Conservation (phyloP, 441 rosid genomes). For the Bocquillonia castaneifolia region DNA sequence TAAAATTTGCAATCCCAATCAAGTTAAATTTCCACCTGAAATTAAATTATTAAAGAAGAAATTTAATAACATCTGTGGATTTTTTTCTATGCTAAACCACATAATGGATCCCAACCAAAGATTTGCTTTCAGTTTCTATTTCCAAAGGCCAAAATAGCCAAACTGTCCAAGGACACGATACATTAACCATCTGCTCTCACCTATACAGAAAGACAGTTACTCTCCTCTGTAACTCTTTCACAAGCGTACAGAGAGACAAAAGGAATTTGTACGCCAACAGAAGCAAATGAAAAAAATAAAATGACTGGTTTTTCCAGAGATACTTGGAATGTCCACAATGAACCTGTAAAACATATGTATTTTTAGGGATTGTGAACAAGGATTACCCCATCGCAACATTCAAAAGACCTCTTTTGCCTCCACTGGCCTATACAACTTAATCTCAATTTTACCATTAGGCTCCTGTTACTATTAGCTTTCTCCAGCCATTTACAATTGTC, state of each 20-base stretch:
- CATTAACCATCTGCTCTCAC: too few species aligned
- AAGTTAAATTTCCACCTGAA: background rate
- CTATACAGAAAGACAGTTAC: background rate
- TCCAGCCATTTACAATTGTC: background rate
- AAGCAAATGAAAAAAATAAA: background rate
- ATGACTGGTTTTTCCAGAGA: background rate
- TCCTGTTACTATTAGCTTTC: background rate
- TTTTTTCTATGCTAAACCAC: background rate
- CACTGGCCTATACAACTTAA: background rate
- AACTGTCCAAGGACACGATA: too few species aligned
- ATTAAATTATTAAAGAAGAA: background rate
- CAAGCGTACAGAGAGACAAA: background rate
- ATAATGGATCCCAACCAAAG: background rate
- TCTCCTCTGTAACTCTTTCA: background rate
- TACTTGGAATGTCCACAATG: background rate
- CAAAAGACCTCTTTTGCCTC: background rate
- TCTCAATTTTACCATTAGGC: background rate
- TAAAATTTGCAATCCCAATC: background rate
- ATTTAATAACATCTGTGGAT: background rate
- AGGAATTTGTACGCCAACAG: background rate
- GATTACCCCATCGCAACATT: too few species aligned
- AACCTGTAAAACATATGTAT: background rate
- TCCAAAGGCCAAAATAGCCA: background rate
- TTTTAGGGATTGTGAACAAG: background rate
- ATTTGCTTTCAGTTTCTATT: background rate